phyloP scores from a whole-genome alignment of 768 basidiomycete species.

The Hebeloma cylindrosporum region DNA sequence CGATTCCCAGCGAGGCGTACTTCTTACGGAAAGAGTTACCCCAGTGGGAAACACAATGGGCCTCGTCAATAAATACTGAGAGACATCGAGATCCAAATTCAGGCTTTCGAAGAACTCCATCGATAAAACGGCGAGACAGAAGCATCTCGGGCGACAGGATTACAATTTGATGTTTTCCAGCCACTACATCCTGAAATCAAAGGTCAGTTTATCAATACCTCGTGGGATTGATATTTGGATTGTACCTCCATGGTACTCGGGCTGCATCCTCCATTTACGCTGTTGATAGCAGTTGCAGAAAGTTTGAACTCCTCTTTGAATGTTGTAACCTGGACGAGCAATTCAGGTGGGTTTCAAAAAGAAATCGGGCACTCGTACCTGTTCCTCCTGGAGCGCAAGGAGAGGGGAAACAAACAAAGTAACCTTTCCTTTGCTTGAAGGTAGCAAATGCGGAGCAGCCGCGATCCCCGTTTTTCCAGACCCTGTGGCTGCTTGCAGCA shows the following conservation, averaged over 20 bases:
- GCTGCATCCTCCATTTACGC: conserved; percentile 26
- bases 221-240: background rate
- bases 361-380: no score
- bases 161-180: conserved; percentile 29
- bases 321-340: conserved; percentile 31
- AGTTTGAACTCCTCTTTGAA: conserved; percentile 31
- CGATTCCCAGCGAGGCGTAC: conserved; percentile 26
- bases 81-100: conserved; percentile 22
- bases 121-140: conserved; percentile 26
- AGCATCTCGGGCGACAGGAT: conserved; percentile 37
- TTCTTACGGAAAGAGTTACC: conserved; percentile 33
- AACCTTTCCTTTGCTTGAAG: conserved; percentile 25
- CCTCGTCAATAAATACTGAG: conserved; percentile 35
- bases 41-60: conserved; percentile 38
- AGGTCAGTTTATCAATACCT: background rate
- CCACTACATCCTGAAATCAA: conserved; percentile 19
- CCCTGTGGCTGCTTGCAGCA: conserved; percentile 39
- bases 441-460: conserved; percentile 36
- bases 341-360: no score
- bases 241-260: conserved; percentile 24
- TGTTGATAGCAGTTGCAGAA: conserved; percentile 32
- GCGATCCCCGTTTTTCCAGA: conserved; percentile 39
- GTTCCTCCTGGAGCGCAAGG: conserved; percentile 36
- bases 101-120: conserved; percentile 24
- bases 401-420: conserved; percentile 41